Percentiles rank a stretch among this genome's conserved stretches.
Conservation (phyloP, 2,329 filamentous ascomycete genomes). For the Ceratocystis papillata region DNA sequence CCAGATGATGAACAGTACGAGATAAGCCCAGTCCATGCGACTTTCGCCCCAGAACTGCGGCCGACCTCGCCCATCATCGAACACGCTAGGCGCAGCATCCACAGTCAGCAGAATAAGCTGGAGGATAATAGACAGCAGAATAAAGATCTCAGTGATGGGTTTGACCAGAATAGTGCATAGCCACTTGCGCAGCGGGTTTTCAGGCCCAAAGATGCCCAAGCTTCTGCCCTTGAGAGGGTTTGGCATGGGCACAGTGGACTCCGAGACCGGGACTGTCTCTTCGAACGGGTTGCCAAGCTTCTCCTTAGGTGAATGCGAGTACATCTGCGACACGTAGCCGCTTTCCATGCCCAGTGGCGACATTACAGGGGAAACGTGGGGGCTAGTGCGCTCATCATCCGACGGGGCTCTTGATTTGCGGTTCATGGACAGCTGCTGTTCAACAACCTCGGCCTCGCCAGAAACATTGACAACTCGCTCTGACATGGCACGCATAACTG, state of each 20-base stretch:
- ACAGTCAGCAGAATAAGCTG: slow-evolving; percentile 83
- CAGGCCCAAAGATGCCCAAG: slow-evolving; percentile 69
- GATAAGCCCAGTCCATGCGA: slow-evolving; percentile 66
- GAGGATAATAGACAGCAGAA: slow-evolving; percentile 75
- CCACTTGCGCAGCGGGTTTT: slow-evolving; percentile 60
- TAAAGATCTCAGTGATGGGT: slow-evolving; percentile 73
- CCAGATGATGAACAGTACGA: slow-evolving; percentile 79
- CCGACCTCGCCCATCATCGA: slow-evolving; percentile 48
- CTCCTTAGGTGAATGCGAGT: slow-evolving; percentile 19
- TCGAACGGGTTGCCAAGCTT: slow-evolving; percentile 24
- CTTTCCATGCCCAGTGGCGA: slow-evolving; percentile 36
- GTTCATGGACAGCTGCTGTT: slow-evolving; percentile 55
- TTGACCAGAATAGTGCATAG: slow-evolving; percentile 80
- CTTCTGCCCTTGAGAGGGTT: slow-evolving; percentile 84
- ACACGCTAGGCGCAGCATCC: slow-evolving; percentile 65
- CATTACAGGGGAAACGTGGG: slow-evolving; percentile 25
- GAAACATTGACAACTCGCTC: slow-evolving; percentile 96
- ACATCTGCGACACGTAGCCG: slow-evolving; percentile 42
- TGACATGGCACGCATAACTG: slow-evolving; percentile 77
- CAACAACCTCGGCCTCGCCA: slow-evolving; percentile 76
- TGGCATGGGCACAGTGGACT: slow-evolving; percentile 20
- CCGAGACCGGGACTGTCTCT: slow-evolving; percentile 26
- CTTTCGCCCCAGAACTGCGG: slow-evolving; percentile 54
- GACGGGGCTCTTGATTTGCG: slow-evolving; percentile 49
- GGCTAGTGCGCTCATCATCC: slow-evolving; percentile 40